These are phyloP conservation scores for Fusarium temperatum DNA, from an alignment of 2,329 filamentous ascomycete genomes.

Conservation along the genomic window DNA sequence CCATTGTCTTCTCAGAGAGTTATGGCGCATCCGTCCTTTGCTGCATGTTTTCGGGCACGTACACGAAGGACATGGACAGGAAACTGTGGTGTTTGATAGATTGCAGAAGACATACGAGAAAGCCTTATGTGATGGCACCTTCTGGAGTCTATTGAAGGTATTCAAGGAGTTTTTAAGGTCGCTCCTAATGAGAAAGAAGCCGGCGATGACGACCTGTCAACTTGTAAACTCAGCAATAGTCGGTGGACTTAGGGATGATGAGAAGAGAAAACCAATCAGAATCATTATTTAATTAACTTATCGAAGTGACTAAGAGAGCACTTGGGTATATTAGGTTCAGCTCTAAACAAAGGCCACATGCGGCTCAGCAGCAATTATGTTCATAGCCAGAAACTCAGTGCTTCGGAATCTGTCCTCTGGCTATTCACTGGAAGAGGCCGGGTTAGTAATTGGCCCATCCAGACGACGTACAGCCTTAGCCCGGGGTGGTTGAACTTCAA, in stretches of 20 bases:
- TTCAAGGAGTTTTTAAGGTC: background rate
- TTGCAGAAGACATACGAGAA: conserved; percentile 40
- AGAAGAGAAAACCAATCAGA: background rate
- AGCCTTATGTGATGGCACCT: background rate
- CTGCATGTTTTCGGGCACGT: conserved; percentile 74
- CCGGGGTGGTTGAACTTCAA: background rate
- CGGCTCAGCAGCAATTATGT: background rate
- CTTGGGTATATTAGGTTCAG: background rate
- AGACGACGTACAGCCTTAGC: background rate
- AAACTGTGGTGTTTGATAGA: conserved; percentile 43
- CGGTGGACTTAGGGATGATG: background rate
- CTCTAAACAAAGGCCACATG: background rate
- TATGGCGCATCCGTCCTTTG: conserved; percentile 65
- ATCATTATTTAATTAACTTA: background rate
- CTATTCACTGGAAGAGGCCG: background rate
- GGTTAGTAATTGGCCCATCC: background rate
- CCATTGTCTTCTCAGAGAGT: conserved; percentile 49
- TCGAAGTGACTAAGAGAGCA: background rate
- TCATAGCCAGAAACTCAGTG: background rate
- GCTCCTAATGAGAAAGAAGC: background rate
- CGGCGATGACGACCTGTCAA: background rate
- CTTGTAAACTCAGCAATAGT: background rate
- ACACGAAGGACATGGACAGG: conserved; percentile 61
- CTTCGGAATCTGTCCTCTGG: background rate
- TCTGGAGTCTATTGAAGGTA: background rate